Evolutionary conservation across 2,329 filamentous ascomycete species (phyloP).

Genomic region (Pezicula rhizophila): DNA sequence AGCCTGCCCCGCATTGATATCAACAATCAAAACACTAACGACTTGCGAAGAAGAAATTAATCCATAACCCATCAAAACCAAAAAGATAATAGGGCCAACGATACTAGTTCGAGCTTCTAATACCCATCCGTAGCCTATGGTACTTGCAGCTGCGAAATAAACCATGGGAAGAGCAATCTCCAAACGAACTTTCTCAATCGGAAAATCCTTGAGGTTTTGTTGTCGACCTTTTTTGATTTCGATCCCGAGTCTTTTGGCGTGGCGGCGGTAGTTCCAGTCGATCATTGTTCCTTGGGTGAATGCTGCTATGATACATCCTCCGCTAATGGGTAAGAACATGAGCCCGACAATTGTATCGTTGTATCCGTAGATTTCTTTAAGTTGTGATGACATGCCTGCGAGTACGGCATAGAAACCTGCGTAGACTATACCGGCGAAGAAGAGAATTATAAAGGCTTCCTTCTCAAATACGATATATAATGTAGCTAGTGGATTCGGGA

Average conservation of each 20-base stretch:
- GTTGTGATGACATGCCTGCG: conserved; percentile 35
- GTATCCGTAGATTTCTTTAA: conserved; percentile 48
- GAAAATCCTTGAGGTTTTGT: conserved; percentile 41
- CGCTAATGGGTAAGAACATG: conserved; percentile 44
- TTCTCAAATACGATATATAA: conserved; percentile 35
- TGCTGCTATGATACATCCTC: conserved; percentile 38
- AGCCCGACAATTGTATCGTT: conserved; percentile 49
- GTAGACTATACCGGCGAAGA: conserved; percentile 36
- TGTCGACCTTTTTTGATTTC: conserved; percentile 46
- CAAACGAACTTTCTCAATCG: conserved; percentile 45
- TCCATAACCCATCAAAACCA: conserved; percentile 40
- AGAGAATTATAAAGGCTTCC: conserved; percentile 38
- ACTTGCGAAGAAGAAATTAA: conserved; percentile 50
- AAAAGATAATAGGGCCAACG: conserved; percentile 40
- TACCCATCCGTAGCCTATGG: conserved; percentile 48
- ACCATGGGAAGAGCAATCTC: conserved; percentile 46
- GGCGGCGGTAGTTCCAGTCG: conserved; percentile 62
- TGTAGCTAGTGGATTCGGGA: conserved; percentile 35
- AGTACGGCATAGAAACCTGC: conserved; percentile 42
- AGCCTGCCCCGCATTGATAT: conserved; percentile 46
- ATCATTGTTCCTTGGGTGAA: conserved; percentile 46
- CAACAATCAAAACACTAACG: conserved; percentile 46
- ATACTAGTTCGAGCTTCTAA: conserved; percentile 36
- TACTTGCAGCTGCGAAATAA: conserved; percentile 38
- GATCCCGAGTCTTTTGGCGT: conserved; percentile 48